Base-by-base conservation (phyloP, 78 protist genomes). In the Monosiga brevicollis region DNA sequence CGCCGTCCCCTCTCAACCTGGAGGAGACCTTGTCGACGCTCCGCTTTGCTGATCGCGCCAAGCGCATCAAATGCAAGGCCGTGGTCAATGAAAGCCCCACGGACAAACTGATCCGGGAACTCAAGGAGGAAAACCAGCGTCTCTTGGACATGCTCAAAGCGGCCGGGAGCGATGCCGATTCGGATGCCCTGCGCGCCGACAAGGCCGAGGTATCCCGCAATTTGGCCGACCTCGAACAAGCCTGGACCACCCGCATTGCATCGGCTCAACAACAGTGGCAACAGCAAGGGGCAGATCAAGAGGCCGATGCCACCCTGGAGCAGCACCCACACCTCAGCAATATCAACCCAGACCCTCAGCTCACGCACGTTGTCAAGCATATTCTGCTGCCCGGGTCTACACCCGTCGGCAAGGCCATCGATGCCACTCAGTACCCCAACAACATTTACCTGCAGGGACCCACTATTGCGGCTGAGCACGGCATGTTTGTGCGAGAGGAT, bases 21-120 rank as follows among this genome's bases (percentile, higher is more conserved):
- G 95, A 92, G 34, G 96, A 94, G 84, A 86, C 96, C 20, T 81
- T 96, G 35, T 78, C 89, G 29, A 96, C 98, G 29, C 95, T 96
- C 37, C 95, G 95, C 70, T 96, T 90, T 39, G 34, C 97, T 0
- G 90, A 92, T 23, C 23, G 93, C 0, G 96, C 95, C 32, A 96
- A 94, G 83, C 62, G 82, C 86, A 94, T 95, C 83, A 86, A 89
- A 84, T 92, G 90, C 80, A 87, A 87, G 42, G 93, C 94, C 37
- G 75, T 84, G 34, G 89, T 92, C 76, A 94, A 94, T 87, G 93
- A 92, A 73, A 91, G 89, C 78, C 86, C 93, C 1, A 87, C 87
- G 55, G 86, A 86, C 9, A 80, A 84, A 70, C 77, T 84, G 2
- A 84, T 90, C 77, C 79, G 93, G 73, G 93, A 90, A n/a, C 80